These are phyloP conservation scores for Leccinum subspadiceum DNA, from an alignment of 1,284 basidiomycete genomes.

Conservation along the genomic window DNA sequence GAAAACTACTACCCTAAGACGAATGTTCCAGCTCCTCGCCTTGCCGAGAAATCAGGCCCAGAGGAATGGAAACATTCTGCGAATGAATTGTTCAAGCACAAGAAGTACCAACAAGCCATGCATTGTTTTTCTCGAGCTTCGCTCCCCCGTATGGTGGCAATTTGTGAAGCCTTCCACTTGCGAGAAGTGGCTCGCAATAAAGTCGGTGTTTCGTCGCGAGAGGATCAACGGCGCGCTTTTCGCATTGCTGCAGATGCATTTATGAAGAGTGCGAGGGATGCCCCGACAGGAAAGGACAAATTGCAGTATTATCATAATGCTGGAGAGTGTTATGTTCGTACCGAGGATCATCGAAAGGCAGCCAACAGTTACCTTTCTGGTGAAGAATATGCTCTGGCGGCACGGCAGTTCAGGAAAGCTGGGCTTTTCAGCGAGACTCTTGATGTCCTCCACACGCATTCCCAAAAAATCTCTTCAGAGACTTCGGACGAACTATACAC, in stretches of 20 bases:
- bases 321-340: constrained; percentile 52
- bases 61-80: constrained; percentile 59
- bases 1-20: constrained; percentile 38
- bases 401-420: too few relatives aligned
- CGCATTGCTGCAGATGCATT: constrained; percentile 50
- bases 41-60: constrained; percentile 46
- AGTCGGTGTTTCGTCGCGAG: constrained; percentile 18
- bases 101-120: constrained; percentile 57
- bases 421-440: too few relatives aligned
- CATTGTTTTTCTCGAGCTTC: constrained; percentile 60
- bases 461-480: too few relatives aligned
- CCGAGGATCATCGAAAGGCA: constrained; percentile 41
- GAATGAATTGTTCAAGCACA: constrained; percentile 50
- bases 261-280: constrained; percentile 37
- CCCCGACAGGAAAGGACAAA: constrained; percentile 26
- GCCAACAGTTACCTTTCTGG: constrained; percentile 44
- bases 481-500: too few relatives aligned
- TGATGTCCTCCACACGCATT: too few relatives aligned
- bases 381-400: too few relatives aligned
- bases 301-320: constrained; percentile 47
- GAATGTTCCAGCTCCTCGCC: constrained; percentile 46
- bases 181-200: constrained; percentile 41
- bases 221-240: constrained; percentile 40
- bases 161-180: constrained; percentile 46
- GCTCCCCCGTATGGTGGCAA: constrained; percentile 40